A percentile compares a stretch with the other conserved stretches of the same genome.
Conservation (phyloP, 2,329 filamentous ascomycete species). For the Xylaria sp. region DNA sequence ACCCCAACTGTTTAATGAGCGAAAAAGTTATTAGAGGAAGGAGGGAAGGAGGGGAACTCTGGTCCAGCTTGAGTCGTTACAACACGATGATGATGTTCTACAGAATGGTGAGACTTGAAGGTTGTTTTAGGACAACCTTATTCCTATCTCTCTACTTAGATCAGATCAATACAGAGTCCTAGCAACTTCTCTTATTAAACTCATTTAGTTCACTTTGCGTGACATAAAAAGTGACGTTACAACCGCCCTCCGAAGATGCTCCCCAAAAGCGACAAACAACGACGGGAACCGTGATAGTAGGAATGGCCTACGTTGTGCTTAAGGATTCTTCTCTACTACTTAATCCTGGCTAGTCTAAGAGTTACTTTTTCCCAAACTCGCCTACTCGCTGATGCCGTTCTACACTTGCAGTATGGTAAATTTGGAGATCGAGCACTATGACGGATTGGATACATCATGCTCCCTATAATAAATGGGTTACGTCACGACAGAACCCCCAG, state of each 20-base stretch:
- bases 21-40: slow-evolving; percentile 2
- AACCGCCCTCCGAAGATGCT: neutral
- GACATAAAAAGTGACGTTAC: neutral
- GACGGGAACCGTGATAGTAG: too few species aligned
- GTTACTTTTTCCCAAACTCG: neutral
- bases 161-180: slow-evolving; percentile 25
- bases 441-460: slow-evolving; percentile 24
- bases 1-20: slow-evolving; percentile 15
- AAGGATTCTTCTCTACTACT: neutral
- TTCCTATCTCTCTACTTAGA: slow-evolving; percentile 17
- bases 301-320: neutral
- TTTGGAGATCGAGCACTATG: neutral
- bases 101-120: neutral
- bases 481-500: slow-evolving; percentile 11
- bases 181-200: slow-evolving; percentile 13
- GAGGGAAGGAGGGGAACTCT: slow-evolving; percentile 6
- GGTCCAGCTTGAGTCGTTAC: slow-evolving; percentile 11
- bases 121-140: neutral
- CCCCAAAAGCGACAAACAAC: neutral
- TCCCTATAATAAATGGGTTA: neutral
- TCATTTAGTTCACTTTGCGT: neutral
- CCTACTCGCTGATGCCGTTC: neutral
- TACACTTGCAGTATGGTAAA: neutral
- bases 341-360: neutral
- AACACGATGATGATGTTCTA: slow-evolving; percentile 3